Percentiles rank a stretch among this genome's conserved stretches.
Conservation (phyloP, 164 flowering plant genomes). For the Santalum album region DNA sequence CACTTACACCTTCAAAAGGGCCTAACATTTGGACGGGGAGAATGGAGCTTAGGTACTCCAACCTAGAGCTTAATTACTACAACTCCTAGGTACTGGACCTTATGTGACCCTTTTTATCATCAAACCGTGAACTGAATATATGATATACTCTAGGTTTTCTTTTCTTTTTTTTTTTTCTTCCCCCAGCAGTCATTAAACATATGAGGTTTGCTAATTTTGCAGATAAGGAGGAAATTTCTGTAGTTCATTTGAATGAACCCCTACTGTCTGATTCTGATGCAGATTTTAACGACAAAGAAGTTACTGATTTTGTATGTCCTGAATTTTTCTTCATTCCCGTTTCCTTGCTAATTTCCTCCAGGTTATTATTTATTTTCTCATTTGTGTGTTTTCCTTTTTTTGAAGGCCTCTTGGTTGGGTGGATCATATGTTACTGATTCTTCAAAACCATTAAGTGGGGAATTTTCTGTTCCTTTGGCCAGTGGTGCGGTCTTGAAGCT, state of each 20-base stretch:
- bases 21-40: too few species aligned
- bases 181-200: background rate
- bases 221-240: conserved; percentile 54
- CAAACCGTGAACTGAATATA: too few species aligned
- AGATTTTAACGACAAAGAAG: conserved; percentile 40
- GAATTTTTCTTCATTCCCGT: background rate
- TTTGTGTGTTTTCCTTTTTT: conserved; percentile 4
- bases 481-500: conserved; percentile 47
- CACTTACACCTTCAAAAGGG: too few species aligned
- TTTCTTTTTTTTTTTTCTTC: background rate
- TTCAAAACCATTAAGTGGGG: conserved; percentile 40
- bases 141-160: too few species aligned
- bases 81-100: too few species aligned
- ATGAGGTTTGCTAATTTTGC: conserved; percentile 12
- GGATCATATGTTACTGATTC: conserved; percentile 60
- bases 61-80: too few species aligned
- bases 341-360: background rate
- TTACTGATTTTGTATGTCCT: conserved; percentile 48
- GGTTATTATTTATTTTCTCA: background rate
- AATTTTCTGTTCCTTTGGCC: conserved; percentile 39
- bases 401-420: conserved; percentile 75
- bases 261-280: conserved; percentile 21
- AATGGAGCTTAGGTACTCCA: too few species aligned
- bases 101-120: too few species aligned
- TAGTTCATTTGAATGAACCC: conserved; percentile 43